phyloP scores from a whole-genome alignment of 2,329 filamentous ascomycete genomes.

The Claviceps sp. region DNA sequence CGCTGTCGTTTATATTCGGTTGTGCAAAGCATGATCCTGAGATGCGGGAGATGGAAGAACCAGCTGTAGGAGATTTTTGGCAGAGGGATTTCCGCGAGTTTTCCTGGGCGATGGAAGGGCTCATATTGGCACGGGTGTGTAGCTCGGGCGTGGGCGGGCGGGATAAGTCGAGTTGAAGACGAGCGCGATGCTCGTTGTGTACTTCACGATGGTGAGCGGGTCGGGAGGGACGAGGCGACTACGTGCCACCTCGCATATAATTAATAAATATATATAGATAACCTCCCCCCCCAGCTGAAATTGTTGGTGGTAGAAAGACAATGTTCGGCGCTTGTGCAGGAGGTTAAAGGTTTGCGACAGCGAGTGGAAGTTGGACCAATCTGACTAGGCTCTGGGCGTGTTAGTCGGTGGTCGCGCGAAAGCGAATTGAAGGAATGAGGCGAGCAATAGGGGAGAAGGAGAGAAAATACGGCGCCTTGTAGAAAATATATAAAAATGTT shows the following conservation, averaged over 20 bases:
- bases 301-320: not conserved
- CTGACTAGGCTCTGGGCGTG: not conserved
- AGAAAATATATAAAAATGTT: not conserved
- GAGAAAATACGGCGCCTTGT: not conserved
- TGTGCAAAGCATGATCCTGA: not conserved
- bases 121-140: constrained; percentile 3
- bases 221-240: no score
- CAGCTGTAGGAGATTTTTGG: not conserved
- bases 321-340: not conserved
- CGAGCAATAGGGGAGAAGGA: not conserved
- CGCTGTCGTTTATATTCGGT: constrained; percentile 5
- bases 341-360: not conserved
- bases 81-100: not conserved
- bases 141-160: not conserved
- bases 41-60: not conserved
- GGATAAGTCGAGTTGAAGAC: no score
- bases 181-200: not conserved
- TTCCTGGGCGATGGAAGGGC: not conserved
- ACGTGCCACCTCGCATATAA: no score
- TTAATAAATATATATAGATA: not conserved
- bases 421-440: not conserved
- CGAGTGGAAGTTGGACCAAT: not conserved
- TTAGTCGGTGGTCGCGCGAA: not conserved
- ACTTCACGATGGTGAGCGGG: not conserved
- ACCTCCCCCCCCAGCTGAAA: not conserved